phyloP scores from a whole-genome alignment of 225 moss, liverwort and hornwort genomes.

The Polytrichum commune region DNA sequence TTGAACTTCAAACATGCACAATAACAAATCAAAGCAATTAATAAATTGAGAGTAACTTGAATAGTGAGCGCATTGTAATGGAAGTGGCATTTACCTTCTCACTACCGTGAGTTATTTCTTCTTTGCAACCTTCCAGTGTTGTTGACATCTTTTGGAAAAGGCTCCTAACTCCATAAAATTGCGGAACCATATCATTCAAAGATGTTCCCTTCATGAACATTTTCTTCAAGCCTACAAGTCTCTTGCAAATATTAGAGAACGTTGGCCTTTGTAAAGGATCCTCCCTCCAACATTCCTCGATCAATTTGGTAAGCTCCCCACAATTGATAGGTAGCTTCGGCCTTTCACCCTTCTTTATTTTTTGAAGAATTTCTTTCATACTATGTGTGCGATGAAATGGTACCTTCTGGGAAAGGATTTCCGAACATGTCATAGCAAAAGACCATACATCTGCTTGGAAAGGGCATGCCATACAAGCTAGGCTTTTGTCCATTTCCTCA shows the following conservation, averaged over 20 bases:
- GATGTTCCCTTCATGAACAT: neutral
- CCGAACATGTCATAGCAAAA: slow-evolving; percentile 32
- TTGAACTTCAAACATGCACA: too few species aligned
- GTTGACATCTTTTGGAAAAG: neutral
- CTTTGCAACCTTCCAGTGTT: too few species aligned
- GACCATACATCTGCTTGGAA: slow-evolving; percentile 36
- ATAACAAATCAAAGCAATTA: too few species aligned
- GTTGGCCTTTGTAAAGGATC: neutral
- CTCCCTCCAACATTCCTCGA: neutral
- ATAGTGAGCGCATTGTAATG: too few species aligned
- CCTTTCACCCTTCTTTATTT: neutral
- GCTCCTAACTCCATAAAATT: neutral
- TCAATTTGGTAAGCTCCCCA: neutral
- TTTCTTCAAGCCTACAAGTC: neutral
- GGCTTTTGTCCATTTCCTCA: slow-evolving; percentile 8
- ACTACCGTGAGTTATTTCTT: too few species aligned
- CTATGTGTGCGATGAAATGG: slow-evolving; percentile 5
- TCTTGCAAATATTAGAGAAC: neutral
- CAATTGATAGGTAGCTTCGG: neutral
- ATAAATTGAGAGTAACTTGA: too few species aligned
- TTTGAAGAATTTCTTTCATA: neutral
- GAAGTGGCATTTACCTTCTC: too few species aligned
- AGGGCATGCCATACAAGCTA: neutral
- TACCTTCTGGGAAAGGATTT: slow-evolving; percentile 21
- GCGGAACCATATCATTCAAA: neutral